Evolutionary conservation across 1,284 basidiomycete genomes (phyloP).

Genomic region (Prillingera fragicola): DNA sequence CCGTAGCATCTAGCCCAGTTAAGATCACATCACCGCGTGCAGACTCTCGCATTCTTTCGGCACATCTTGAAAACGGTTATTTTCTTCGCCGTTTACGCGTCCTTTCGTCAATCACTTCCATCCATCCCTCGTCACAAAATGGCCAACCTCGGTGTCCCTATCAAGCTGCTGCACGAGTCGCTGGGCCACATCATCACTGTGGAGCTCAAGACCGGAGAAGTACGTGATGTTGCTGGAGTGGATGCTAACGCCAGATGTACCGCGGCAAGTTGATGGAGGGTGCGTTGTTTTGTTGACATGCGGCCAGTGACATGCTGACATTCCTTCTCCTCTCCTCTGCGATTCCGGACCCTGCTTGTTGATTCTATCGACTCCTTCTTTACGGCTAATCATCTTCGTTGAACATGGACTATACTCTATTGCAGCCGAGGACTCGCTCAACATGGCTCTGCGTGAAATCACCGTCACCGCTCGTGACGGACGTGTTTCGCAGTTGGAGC

Average conservation of each 20-base stretch:
- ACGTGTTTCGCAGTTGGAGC: conserved; percentile 97
- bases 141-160: conserved; percentile 72
- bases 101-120: not conserved
- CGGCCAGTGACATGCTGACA: conserved; percentile 1
- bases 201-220: conserved; percentile 86
- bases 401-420: conserved; percentile 1
- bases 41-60: too few species aligned
- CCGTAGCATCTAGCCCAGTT: too few species aligned
- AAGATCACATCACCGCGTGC: too few species aligned
- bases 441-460: conserved; percentile 93
- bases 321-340: not conserved
- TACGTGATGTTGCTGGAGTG: conserved; percentile 16
- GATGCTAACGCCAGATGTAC: conserved; percentile 62
- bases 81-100: too few species aligned
- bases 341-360: not conserved
- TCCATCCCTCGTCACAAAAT: conserved; percentile 27
- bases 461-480: conserved; percentile 98
- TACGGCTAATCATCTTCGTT: not conserved
- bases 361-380: not conserved
- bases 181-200: conserved; percentile 95
- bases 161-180: conserved; percentile 87
- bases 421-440: conserved; percentile 94
- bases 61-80: too few species aligned
- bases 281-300: conserved; percentile 23
- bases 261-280: conserved; percentile 96